Conservation (phyloP, 106 monocot species). For the Acorus calamus region DNA sequence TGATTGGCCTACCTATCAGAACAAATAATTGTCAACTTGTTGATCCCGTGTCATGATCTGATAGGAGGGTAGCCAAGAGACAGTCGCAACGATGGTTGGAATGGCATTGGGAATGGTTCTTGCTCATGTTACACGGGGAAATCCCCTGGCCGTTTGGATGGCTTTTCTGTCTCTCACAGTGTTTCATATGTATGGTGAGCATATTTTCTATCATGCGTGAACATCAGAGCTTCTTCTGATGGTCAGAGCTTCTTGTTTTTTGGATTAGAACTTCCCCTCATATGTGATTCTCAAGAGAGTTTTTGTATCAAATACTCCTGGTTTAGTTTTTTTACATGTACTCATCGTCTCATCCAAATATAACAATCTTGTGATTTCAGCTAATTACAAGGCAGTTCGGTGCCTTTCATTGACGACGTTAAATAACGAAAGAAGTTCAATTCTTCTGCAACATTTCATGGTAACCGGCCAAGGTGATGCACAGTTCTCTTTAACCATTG, state of each 20-base stretch:
- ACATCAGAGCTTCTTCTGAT: neutral
- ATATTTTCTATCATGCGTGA: neutral
- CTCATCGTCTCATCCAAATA: too few species aligned
- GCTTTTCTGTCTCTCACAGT: conserved; percentile 73
- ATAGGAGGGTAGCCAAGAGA: conserved; percentile 99
- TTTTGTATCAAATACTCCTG: too few species aligned
- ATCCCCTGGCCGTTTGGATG: conserved; percentile 67
- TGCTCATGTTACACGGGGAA: too few species aligned
- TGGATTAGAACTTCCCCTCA: too few species aligned
- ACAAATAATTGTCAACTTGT: too few species aligned
- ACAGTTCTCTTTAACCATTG: neutral
- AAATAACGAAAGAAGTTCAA: conserved; percentile 71
- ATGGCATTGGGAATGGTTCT: conserved; percentile 92
- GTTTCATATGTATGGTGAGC: conserved; percentile 97
- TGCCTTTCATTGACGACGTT: conserved; percentile 84
- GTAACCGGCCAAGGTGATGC: conserved; percentile 64
- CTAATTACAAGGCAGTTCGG: conserved; percentile 88
- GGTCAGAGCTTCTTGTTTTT: neutral
- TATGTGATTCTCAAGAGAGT: too few species aligned
- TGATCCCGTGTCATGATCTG: neutral
- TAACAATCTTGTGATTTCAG: conserved; percentile 20
- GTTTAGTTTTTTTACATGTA: too few species aligned
- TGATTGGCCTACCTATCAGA: too few species aligned
- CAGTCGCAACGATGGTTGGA: conserved; percentile 89
- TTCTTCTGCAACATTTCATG: conserved; percentile 70